Base-by-base conservation (phyloP, 2,329 filamentous ascomycete species). In the Monascus ruber region DNA sequence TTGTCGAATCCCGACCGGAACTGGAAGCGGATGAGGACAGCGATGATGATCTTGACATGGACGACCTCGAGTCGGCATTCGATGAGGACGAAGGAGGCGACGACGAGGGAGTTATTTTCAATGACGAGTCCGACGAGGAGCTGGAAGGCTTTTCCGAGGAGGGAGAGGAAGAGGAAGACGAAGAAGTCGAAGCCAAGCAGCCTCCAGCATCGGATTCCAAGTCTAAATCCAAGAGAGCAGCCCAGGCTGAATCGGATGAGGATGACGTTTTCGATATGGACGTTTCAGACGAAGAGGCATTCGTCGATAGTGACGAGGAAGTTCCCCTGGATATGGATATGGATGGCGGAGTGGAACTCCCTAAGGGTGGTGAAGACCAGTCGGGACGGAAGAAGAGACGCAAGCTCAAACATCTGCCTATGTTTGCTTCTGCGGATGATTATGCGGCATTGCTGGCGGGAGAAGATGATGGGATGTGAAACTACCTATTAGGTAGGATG, bases 391-490 rank as follows among this genome's bases (percentile, higher is more conserved):
- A 77, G 58, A 85, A 83, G 67, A 81, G 76, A 67, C 86, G 81
- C 73, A 85, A 85, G 68, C 71, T 96, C 62, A 94, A 87, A 74
- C 78, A 79, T 47, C 69, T 98, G 50, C 91, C 91, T 5, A 93
- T 79, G 29, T 98, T 98, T 68, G 91, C 93, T 17, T 93, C 85
- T 27, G 83, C 75, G 27, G 91, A 96, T 39, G 91, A 96, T 59
- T 98, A 96, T 62, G 89, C 87, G 10, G 83, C 83, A 52, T 73
- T 94, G 66, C 64, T 94, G 59, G 84, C 72, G 4, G 74, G 77
- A 47, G 85, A 91, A 37, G 78, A 79, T 45, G 79, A 60, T 34
- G 60, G 60, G 26, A 59, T 62, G 53, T 63, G 50, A 49, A 26
- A 39, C 11, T 42, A 40, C 42, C 11, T n/a, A 28, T 2, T 6